Percentiles rank a stretch among this genome's conserved stretches.
Conservation (phyloP, 2,329 filamentous ascomycete genomes). For the Pestalotiopsis sp. region DNA sequence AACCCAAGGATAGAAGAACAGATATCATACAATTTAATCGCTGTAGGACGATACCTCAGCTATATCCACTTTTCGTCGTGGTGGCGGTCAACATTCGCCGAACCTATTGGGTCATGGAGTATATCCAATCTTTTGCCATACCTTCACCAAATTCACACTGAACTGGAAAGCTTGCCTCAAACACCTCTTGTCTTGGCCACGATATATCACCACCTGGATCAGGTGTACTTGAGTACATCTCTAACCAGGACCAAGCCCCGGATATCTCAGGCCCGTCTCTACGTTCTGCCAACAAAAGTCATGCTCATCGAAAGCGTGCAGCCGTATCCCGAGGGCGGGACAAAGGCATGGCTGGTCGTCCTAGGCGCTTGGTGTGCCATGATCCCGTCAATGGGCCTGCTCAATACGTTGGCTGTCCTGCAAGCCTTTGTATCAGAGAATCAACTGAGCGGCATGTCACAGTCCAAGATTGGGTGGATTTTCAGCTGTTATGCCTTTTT, state of each 20-base stretch:
- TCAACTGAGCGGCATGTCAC: constrained; percentile 58
- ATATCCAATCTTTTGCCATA: too few species aligned
- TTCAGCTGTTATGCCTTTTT: constrained; percentile 71
- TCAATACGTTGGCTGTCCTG: constrained; percentile 67
- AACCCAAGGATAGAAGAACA: too few species aligned
- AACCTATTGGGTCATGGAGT: too few species aligned
- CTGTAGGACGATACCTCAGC: too few species aligned
- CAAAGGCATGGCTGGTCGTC: constrained; percentile 69
- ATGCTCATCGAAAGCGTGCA: background rate
- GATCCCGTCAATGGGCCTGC: constrained; percentile 63
- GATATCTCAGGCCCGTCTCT: background rate
- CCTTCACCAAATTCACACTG: too few species aligned
- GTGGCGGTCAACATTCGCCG: too few species aligned
- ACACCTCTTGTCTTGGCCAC: too few species aligned
- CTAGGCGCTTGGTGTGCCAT: constrained; percentile 68
- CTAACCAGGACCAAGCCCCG: background rate
- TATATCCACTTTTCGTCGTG: too few species aligned
- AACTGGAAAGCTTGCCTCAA: too few species aligned
- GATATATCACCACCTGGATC: too few species aligned
- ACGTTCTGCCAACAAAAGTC: background rate
- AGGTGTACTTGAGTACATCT: too few species aligned
- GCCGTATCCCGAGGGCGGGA: constrained; percentile 46
- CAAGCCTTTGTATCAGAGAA: constrained; percentile 66
- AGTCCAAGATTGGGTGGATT: constrained; percentile 69
- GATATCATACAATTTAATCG: too few species aligned